Evolutionary conservation across 345 rosid species (phyloP).

Genomic region (Cardamine occulta): DNA sequence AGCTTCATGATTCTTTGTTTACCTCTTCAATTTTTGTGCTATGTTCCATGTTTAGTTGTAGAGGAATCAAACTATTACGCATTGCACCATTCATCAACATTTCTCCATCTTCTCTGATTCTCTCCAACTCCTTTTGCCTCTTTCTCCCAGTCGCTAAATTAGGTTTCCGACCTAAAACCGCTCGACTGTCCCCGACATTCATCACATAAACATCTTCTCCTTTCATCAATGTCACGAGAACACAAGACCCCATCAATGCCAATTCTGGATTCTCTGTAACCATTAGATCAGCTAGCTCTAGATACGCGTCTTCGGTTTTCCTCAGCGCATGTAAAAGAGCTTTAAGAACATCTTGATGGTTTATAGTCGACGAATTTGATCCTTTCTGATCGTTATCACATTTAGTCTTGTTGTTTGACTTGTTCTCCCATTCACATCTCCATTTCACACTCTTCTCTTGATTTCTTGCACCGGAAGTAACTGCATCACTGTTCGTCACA

Average conservation of each 20-base stretch:
- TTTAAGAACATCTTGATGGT: constrained; percentile 64
- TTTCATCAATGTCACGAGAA: constrained; percentile 84
- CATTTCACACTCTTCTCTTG: constrained; percentile 52
- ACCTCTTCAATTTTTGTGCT: constrained; percentile 86
- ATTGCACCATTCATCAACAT: constrained; percentile 34
- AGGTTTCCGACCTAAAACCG: constrained; percentile 67
- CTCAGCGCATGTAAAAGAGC: constrained; percentile 70
- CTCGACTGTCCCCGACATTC: constrained; percentile 96
- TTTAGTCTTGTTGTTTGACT: background rate
- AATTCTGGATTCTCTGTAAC: constrained; percentile 77
- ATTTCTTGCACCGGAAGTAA: constrained; percentile 40
- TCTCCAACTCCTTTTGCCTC: constrained; percentile 51
- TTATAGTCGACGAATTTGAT: constrained; percentile 33
- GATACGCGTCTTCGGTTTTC: constrained; percentile 78
- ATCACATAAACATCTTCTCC: constrained; percentile 90
- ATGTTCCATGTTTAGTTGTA: constrained; percentile 87
- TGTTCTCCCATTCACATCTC: constrained; percentile 41
- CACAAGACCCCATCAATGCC: constrained; percentile 96
- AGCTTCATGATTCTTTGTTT: background rate
- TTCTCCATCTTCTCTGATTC: constrained; percentile 44
- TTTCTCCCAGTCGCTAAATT: constrained; percentile 47
- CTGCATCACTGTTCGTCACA: background rate
- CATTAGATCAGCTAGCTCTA: constrained; percentile 67
- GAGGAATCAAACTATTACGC: constrained; percentile 52
- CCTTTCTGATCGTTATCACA: constrained; percentile 30